A percentile compares a stretch with the other conserved stretches of the same genome.
These are phyloP conservation scores for Hygrocybe coccinea DNA, from an alignment of 768 basidiomycete genomes.

Conservation along the genomic window DNA sequence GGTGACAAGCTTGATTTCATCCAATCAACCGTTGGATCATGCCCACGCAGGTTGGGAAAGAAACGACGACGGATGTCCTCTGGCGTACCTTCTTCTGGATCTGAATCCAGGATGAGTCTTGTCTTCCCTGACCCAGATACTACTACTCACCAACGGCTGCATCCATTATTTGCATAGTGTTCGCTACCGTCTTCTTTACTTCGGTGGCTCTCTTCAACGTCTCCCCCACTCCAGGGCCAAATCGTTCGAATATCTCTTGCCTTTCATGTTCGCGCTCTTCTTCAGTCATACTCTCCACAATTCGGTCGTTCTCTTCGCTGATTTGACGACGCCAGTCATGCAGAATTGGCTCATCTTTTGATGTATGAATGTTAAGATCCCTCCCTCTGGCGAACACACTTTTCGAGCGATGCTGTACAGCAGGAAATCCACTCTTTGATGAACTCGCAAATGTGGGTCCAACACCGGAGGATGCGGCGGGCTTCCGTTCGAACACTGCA, in stretches of 20 bases:
- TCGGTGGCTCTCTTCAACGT: conserved; percentile 53
- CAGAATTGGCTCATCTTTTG: conserved; percentile 11
- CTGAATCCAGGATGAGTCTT: conserved; percentile 6
- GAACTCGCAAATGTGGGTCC: conserved; percentile 24
- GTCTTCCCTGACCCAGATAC: conserved; percentile 9
- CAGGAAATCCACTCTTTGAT: conserved; percentile 53
- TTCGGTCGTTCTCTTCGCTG: conserved; percentile 59
- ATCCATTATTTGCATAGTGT: background rate
- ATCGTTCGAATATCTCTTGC: conserved; percentile 60
- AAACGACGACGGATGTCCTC: conserved; percentile 80
- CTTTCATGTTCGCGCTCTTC: conserved; percentile 65
- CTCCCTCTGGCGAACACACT: conserved; percentile 55
- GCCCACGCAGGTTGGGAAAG: conserved; percentile 65
- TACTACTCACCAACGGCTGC: background rate
- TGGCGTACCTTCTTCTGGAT: conserved; percentile 61
- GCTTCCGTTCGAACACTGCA: conserved; percentile 46
- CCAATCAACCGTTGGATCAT: conserved; percentile 80
- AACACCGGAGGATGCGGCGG: conserved; percentile 16
- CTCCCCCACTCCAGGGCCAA: conserved; percentile 63
- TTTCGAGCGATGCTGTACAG: conserved; percentile 58
- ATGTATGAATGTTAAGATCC: conserved; percentile 29
- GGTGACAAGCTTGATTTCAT: conserved; percentile 41
- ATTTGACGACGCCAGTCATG: conserved; percentile 53
- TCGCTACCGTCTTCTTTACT: conserved; percentile 37
- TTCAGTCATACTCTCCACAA: conserved; percentile 63